A percentile compares a stretch with the other conserved stretches of the same genome.
Conservation (phyloP, 2,329 filamentous ascomycete species). For the Trichoderma endophyticum region DNA sequence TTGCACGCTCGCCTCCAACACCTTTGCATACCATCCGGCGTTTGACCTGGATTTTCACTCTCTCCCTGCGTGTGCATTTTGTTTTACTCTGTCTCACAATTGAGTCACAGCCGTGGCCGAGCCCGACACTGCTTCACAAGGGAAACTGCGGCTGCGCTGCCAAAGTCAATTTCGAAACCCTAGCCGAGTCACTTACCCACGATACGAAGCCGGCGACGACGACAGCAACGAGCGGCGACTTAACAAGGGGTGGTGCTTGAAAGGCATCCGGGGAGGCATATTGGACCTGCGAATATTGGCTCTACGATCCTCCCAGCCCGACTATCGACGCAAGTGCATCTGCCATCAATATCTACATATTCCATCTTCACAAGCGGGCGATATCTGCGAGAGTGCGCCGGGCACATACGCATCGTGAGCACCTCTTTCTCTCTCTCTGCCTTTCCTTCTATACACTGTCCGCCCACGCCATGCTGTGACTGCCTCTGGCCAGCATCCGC, state of each 20-base stretch:
- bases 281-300: slow-evolving; percentile 4
- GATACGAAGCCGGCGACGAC: background rate
- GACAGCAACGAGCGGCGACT: background rate
- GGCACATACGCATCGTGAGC: slow-evolving; percentile 17
- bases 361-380: background rate
- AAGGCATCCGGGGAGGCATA: slow-evolving; percentile 2
- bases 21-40: slow-evolving; percentile 18
- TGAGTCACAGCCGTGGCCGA: slow-evolving; percentile 8
- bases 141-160: background rate
- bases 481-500: slow-evolving; percentile 11
- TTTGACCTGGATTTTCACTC: slow-evolving; percentile 13
- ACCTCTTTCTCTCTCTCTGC: background rate
- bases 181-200: background rate
- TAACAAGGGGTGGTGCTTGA: background rate
- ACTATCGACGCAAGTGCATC: background rate
- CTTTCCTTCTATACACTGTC: background rate
- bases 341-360: background rate
- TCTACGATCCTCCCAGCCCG: background rate
- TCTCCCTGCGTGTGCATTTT: slow-evolving; percentile 14
- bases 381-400: background rate
- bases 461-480: slow-evolving; percentile 16
- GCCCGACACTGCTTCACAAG: background rate
- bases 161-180: slow-evolving; percentile 12
- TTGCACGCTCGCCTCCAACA: background rate
- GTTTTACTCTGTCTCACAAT: slow-evolving; percentile 18